Conservation (phyloP, 23 red algal genomes). For the Agarophyton chilense region DNA sequence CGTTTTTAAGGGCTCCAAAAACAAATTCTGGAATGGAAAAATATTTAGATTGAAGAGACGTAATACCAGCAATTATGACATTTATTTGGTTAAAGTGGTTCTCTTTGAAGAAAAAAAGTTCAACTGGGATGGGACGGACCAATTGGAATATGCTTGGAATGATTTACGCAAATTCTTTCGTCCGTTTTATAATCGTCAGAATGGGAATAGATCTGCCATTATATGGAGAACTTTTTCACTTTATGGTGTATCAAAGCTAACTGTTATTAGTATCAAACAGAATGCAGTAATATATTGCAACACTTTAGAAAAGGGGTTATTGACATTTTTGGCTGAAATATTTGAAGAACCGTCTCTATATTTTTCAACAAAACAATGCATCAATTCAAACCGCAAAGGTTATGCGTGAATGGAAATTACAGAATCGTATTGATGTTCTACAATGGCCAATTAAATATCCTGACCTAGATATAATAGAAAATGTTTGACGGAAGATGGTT, state of each 20-base stretch:
- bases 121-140: background rate
- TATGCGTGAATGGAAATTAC: constrained; percentile 2
- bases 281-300: background rate
- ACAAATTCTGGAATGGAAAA: no score
- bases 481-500: background rate
- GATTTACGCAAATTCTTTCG: no score
- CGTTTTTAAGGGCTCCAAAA: no score
- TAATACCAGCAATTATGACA: no score
- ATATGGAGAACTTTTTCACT: constrained; percentile 10
- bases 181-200: no score
- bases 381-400: background rate
- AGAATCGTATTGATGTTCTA: no score
- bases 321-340: background rate
- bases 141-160: background rate
- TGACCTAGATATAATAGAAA: background rate
- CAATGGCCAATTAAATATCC: no score
- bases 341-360: background rate
- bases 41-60: no score
- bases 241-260: background rate
- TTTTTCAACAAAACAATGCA: constrained; percentile 18
- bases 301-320: no score
- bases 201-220: no score
- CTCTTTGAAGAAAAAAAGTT: constrained; percentile 5
- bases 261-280: background rate
- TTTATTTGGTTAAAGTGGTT: no score